phyloP scores from a whole-genome alignment of 805 yeast genomes.

The Grigorovia transvaalensis region DNA sequence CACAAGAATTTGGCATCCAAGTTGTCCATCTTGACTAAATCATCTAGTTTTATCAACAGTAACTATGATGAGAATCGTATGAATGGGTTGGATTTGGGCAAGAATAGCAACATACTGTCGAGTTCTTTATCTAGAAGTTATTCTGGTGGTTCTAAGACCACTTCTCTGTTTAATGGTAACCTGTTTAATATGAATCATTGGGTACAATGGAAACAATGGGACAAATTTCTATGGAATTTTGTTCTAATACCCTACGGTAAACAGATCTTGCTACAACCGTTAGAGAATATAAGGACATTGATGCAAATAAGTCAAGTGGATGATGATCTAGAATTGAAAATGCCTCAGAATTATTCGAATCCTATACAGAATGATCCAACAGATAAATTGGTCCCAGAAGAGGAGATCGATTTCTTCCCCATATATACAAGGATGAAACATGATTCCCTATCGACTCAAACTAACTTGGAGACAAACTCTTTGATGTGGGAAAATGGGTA shows the following conservation, averaged over 20 bases:
- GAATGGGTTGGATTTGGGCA: background rate
- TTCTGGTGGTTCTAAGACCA: background rate
- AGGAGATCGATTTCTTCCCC: slow-evolving; percentile 31
- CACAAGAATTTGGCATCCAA: slow-evolving; percentile 34
- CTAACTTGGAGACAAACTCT: too few species aligned
- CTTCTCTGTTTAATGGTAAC: slow-evolving; percentile 31
- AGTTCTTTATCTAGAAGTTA: background rate
- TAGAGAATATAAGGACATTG: slow-evolving; percentile 69
- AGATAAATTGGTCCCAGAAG: slow-evolving; percentile 15
- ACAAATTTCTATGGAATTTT: slow-evolving; percentile 48
- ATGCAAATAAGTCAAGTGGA: slow-evolving; percentile 59
- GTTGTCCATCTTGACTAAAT: slow-evolving; percentile 15
- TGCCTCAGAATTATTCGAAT: too few species aligned
- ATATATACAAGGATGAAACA: background rate
- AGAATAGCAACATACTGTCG: background rate
- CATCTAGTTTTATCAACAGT: background rate
- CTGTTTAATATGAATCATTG: slow-evolving; percentile 31
- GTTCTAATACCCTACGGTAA: slow-evolving; percentile 60
- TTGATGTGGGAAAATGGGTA: background rate
- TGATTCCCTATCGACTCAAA: background rate
- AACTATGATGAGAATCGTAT: background rate
- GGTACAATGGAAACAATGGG: slow-evolving; percentile 50
- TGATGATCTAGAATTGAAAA: background rate
- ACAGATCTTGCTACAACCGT: slow-evolving; percentile 71
- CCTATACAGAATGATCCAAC: too few species aligned